Base-by-base conservation (phyloP, 1,139 yeast species). In the Geotrichum europaeum region DNA sequence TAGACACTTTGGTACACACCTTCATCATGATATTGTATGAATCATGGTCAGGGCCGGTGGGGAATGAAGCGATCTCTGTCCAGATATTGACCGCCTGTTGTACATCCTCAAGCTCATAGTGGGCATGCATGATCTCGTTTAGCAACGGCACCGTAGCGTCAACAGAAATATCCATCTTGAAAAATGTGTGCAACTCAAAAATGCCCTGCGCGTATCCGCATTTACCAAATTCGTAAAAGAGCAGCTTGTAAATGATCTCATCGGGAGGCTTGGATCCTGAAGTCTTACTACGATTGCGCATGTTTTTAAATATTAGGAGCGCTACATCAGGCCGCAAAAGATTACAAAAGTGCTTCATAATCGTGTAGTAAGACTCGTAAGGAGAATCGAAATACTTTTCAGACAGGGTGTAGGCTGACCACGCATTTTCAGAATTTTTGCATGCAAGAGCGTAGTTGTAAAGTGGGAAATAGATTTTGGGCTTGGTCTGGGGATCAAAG, bases 1-100 rank as follows among this genome's bases (percentile, higher is more conserved):
- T 73, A 43, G 85, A 84, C 32, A 81, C 77, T 64, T 83, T 81
- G 10, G 90, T 84, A 62, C 84, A 79, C 0, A 87, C 81, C 69
- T 85, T 85, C 63, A 89, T 72, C 89, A 89, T 85, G 67, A 86
- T 84, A 55, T 84, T 81, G n/a, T 85, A 80, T 0, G 92, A 84
- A 47, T 85, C 86, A 62, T 84, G 83, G 67, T 87, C 82, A n/a
- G 86, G 77, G 7, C 80, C 76, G 4, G 73, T 66, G 0, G 87
- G 82, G 60, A 79, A 78, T 1, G 87, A 78, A 24, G 82, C 71
- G 68, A 85, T 79, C 53, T 85, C 76, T 49, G 85, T 75, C 76
- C 89, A 89, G 34, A 86, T 75, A 65, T 86, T 87, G 49, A 84
- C 73, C 2, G 87, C 85, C 65, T 81, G 80, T 12, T 81, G 79